These are phyloP conservation scores for Microbotryum scabiosae DNA, from an alignment of 1,284 basidiomycete genomes.

Conservation along the genomic window DNA sequence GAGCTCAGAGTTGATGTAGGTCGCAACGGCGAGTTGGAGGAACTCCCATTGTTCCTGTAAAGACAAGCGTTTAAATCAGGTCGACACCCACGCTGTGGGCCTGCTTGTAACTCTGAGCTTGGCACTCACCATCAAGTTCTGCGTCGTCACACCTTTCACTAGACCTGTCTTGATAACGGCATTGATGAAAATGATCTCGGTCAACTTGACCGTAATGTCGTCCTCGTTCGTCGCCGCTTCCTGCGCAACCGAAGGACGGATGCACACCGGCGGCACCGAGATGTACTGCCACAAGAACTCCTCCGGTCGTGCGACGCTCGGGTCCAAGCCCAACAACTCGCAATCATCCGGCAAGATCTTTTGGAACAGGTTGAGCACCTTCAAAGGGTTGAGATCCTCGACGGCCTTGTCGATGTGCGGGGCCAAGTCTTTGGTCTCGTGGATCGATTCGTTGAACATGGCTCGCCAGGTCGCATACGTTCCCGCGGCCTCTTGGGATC, in stretches of 20 bases:
- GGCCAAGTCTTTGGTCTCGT: constrained; percentile 76
- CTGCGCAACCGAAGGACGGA: constrained; percentile 92
- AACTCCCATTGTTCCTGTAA: constrained; percentile 95
- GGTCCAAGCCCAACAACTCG: constrained; percentile 84
- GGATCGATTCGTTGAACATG: constrained; percentile 73
- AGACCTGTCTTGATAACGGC: constrained; percentile 85
- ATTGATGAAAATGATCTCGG: constrained; percentile 94
- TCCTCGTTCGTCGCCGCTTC: constrained; percentile 95
- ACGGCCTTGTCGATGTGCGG: constrained; percentile 81
- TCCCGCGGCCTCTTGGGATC: constrained; percentile 26
- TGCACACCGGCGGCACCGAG: constrained; percentile 95
- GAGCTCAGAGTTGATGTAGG: constrained; percentile 98
- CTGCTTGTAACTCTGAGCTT: background rate
- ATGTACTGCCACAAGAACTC: constrained; percentile 99
- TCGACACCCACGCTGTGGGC: background rate
- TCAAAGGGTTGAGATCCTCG: constrained; percentile 91
- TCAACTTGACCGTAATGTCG: constrained; percentile 93
- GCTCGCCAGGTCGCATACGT: constrained; percentile 64
- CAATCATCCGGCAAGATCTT: constrained; percentile 94
- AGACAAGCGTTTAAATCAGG: background rate
- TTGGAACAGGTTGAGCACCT: constrained; percentile 86
- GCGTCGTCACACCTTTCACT: constrained; percentile 75
- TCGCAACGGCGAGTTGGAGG: constrained; percentile 83
- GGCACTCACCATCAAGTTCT: constrained; percentile 69
- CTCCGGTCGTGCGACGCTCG: constrained; percentile 84